phyloP scores from a whole-genome alignment of 306 rosid species.

The Ammopiptanthus mongolicus region DNA sequence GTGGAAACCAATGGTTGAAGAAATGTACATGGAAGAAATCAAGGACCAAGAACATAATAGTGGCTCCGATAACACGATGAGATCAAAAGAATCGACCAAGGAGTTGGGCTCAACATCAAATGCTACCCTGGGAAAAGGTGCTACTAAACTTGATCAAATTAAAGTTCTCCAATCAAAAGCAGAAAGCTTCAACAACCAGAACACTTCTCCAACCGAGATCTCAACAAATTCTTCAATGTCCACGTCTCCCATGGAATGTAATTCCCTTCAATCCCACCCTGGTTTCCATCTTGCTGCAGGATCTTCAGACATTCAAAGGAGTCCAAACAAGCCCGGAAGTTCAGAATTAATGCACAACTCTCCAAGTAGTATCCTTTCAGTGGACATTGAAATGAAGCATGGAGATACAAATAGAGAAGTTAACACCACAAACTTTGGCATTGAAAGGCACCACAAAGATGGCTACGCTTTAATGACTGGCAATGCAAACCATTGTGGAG shows the following conservation, averaged over 20 bases:
- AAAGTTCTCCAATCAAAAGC: conserved; percentile 22
- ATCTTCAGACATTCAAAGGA: conserved; percentile 20
- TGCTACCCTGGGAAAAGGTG: conserved; percentile 16
- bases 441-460: conserved; percentile 18
- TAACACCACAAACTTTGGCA: conserved; percentile 18
- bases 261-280: conserved; percentile 20
- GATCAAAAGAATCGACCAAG: conserved; percentile 30
- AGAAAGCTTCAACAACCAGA: conserved; percentile 30
- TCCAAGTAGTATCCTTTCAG: conserved; percentile 32
- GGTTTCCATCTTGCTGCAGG: conserved; percentile 29
- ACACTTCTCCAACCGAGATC: conserved; percentile 30
- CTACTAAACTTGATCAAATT: conserved; percentile 2
- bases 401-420: neutral
- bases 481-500: conserved; percentile 9
- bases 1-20: conserved; percentile 96
- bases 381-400: conserved; percentile 36
- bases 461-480: neutral
- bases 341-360: conserved; percentile 31
- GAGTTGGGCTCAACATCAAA: conserved; percentile 22
- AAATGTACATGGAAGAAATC: conserved; percentile 71
- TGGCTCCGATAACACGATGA: conserved; percentile 16
- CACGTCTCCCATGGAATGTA: conserved; percentile 5
- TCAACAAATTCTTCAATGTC: conserved; percentile 31
- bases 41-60: conserved; percentile 47
- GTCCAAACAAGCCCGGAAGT: conserved; percentile 39